Base-by-base conservation (phyloP, 1,139 yeast genomes). In the Yamadazyma buinensis region DNA sequence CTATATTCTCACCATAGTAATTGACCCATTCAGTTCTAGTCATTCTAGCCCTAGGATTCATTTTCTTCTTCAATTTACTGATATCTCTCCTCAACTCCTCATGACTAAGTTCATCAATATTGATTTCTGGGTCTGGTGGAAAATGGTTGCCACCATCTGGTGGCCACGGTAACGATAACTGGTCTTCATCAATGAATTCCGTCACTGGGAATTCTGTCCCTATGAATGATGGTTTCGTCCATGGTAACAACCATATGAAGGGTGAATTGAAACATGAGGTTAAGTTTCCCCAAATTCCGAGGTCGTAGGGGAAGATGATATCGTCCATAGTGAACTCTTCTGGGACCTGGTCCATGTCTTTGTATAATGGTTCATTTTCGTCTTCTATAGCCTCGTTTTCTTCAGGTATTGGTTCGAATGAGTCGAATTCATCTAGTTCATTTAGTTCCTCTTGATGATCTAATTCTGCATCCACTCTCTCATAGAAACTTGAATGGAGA, bases 271-370 rank as follows among this genome's bases (percentile, higher is more conserved):
- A 55, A 0, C 77, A 55, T 24, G 64, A 55, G 0, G 55, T 42
- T 5, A 77, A 34, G 49, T 90, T 90, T 0, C 58, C 48, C 66
- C 68, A 70, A 2, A 78, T 53, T 3, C 84, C 87, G 9, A 79
- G 57, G 51, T 90, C 95, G 54, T 87, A 92, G 0, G 97, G 97
- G 52, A 92, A 92, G 0, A 80, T 64, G 13, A 80, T 46, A 43
- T 76, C 82, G 42, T 79, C 85, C 12, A 67, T 60, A 0, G 79
- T 67, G 46, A 75, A 74, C 36, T 62, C 54, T 36, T 32, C 35
- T 14, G 63, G 64, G 2, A 59, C 53, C 2, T 46, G 7, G 7
- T 17, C 44, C 13, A 33, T 36, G 10, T 34, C 38, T 13, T 33
- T 20, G 17, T 22, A 7, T 9, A 23, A 5, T 12, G 4, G 25